phyloP scores from a whole-genome alignment of 768 basidiomycete species.

The Hericium rajendrae region DNA sequence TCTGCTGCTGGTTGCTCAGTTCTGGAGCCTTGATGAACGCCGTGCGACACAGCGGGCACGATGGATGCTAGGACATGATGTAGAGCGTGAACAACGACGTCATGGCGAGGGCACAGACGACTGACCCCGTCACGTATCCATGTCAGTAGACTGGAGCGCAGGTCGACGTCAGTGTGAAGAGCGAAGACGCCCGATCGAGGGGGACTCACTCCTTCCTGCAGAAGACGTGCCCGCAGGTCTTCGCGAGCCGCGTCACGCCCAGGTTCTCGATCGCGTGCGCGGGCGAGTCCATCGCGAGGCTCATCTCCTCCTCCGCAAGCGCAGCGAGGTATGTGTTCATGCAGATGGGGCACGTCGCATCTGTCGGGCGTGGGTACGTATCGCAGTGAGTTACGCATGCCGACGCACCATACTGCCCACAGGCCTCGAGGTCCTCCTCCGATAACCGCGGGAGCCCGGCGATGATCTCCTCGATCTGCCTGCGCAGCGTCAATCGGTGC shows the following conservation, averaged over 20 bases:
- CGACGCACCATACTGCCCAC: slow-evolving; percentile 37
- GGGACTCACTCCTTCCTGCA: slow-evolving; percentile 65
- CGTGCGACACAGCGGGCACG: slow-evolving; percentile 59
- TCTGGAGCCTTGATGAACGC: slow-evolving; percentile 24
- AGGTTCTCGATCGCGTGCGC: slow-evolving; percentile 59
- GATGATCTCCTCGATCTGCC: slow-evolving; percentile 31
- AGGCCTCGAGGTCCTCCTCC: slow-evolving; percentile 37
- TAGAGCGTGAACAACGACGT: slow-evolving; percentile 1
- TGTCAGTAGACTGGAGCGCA: slow-evolving; percentile 5
- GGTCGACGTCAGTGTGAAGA: too few species aligned
- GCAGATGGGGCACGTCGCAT: slow-evolving; percentile 70
- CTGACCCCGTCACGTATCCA: slow-evolving; percentile 15
- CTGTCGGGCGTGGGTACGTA: slow-evolving; percentile 25
- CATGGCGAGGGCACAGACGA: not conserved
- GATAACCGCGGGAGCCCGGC: slow-evolving; percentile 38
- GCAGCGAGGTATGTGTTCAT: slow-evolving; percentile 57
- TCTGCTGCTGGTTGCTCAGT: not conserved
- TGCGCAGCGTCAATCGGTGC: slow-evolving; percentile 4
- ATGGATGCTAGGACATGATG: slow-evolving; percentile 37
- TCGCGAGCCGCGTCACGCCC: slow-evolving; percentile 53
- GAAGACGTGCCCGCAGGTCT: slow-evolving; percentile 50
- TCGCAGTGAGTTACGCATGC: not conserved
- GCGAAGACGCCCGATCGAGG: slow-evolving; percentile 4
- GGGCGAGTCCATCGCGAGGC: slow-evolving; percentile 69
- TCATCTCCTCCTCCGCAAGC: slow-evolving; percentile 67